Evolutionary conservation across 352 stramenopile genomes (phyloP).

Genomic region (Phytophthora cryptogea): DNA sequence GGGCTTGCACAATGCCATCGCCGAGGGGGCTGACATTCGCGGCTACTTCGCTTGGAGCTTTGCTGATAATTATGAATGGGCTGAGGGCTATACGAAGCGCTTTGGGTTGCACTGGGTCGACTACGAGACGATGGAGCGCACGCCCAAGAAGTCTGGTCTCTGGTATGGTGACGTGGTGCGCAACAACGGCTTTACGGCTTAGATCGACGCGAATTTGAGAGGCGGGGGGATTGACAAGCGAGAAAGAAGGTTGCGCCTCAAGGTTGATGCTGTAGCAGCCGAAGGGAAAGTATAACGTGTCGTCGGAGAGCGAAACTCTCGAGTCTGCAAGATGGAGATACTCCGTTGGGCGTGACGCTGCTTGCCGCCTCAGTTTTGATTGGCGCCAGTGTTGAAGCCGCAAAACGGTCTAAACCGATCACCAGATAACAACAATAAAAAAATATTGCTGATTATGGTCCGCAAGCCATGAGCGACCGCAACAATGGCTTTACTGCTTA

Average conservation of each 20-base stretch:
- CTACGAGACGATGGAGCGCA: constrained; percentile 70
- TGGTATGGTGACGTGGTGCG: constrained; percentile 58
- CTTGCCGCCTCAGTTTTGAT: too few relatives aligned
- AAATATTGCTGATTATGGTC: too few relatives aligned
- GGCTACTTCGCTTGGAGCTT: constrained; percentile 94
- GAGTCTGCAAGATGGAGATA: too few relatives aligned
- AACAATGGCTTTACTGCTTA: constrained; percentile 40
- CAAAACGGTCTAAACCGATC: too few relatives aligned
- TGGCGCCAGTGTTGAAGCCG: too few relatives aligned
- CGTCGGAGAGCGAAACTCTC: neutral
- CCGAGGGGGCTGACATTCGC: constrained; percentile 60
- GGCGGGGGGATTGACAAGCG: neutral
- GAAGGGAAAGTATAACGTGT: neutral
- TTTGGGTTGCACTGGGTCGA: constrained; percentile 68
- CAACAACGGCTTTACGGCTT: constrained; percentile 38
- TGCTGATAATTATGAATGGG: constrained; percentile 94
- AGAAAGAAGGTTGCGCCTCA: neutral
- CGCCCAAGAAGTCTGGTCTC: constrained; percentile 67
- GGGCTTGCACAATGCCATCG: constrained; percentile 56
- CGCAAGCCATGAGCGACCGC: too few relatives aligned
- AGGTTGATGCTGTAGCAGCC: neutral
- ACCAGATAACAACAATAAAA: too few relatives aligned
- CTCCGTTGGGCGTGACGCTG: too few relatives aligned
- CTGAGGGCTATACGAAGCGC: constrained; percentile 65
- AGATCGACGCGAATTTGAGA: neutral